Evolutionary conservation across 2,329 filamentous ascomycete species (phyloP).

Genomic region (Rachicladosporium sp.): DNA sequence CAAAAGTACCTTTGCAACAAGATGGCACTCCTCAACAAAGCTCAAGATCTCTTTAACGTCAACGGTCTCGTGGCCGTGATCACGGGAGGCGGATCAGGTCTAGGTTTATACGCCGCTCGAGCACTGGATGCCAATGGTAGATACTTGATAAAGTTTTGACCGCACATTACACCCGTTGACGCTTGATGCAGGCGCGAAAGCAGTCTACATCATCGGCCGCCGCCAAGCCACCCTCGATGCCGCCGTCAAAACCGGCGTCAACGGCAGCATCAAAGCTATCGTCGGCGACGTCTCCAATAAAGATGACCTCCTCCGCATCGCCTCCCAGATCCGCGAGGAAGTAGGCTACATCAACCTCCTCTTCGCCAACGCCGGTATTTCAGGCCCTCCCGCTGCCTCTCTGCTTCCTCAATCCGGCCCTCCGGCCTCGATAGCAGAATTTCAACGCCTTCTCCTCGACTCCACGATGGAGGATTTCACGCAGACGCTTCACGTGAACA

Average conservation of each 20-base stretch:
- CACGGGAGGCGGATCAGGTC: conserved; percentile 42
- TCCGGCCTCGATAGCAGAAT: conserved; percentile 10
- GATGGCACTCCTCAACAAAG: conserved; percentile 3
- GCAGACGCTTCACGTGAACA: conserved; percentile 25
- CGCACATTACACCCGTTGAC: no score
- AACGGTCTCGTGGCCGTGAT: conserved; percentile 41
- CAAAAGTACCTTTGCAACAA: neutral
- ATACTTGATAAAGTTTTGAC: no score
- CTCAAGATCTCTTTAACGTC: conserved; percentile 30
- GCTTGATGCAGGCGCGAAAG: conserved; percentile 27
- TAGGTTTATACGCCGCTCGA: conserved; percentile 33
- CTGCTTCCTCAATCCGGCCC: conserved; percentile 8
- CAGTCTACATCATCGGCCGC: conserved; percentile 42
- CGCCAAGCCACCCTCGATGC: conserved; percentile 32
- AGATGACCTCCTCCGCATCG: conserved; percentile 27
- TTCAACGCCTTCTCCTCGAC: conserved; percentile 13
- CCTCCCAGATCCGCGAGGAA: conserved; percentile 27
- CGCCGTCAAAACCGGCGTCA: conserved; percentile 28
- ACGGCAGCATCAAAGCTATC: conserved; percentile 32
- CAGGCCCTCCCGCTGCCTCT: conserved; percentile 12
- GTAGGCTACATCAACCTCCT: conserved; percentile 23
- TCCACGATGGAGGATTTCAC: conserved; percentile 22
- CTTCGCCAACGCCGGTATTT: conserved; percentile 26
- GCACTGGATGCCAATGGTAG: conserved; percentile 27
- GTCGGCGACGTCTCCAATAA: conserved; percentile 34